A percentile compares a stretch with the other conserved stretches of the same genome.
Conservation (phyloP, 1,284 basidiomycete species). For the Heterobasidion occidentale region DNA sequence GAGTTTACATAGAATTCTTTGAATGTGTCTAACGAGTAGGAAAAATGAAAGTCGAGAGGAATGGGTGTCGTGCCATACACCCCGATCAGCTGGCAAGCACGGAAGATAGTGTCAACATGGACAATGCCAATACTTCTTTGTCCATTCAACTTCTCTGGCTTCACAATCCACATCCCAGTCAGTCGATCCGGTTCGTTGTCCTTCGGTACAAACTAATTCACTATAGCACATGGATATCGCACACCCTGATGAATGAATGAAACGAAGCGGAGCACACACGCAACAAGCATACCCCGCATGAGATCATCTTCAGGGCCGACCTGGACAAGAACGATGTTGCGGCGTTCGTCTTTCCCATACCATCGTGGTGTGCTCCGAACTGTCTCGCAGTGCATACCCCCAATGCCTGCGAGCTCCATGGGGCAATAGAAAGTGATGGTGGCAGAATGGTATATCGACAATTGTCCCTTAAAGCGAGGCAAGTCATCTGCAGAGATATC, state of each 20-base stretch:
- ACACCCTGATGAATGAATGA: not conserved
- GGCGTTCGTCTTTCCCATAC: not conserved
- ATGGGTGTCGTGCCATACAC: not conserved
- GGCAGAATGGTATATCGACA: not conserved
- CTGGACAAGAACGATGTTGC: not conserved
- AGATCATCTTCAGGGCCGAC: not conserved
- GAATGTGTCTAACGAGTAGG: not conserved
- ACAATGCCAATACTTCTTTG: not conserved
- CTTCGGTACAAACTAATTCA: not conserved
- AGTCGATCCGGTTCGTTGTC: not conserved
- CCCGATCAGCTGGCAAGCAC: not conserved
- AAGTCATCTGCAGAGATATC: not conserved
- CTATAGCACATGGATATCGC: not conserved
- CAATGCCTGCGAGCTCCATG: not conserved
- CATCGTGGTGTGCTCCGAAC: not conserved
- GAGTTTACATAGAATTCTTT: not conserved
- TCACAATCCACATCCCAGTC: not conserved
- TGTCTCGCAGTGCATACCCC: not conserved
- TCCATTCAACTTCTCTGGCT: not conserved
- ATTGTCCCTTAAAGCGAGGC: not conserved
- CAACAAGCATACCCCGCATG: not conserved
- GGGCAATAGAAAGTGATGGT: not conserved
- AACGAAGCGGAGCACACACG: not conserved
- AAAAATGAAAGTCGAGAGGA: not conserved
- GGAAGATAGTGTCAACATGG: not conserved